Evolutionary conservation across 768 basidiomycete genomes (phyloP).

Genomic region (Phylloporus arenicola): DNA sequence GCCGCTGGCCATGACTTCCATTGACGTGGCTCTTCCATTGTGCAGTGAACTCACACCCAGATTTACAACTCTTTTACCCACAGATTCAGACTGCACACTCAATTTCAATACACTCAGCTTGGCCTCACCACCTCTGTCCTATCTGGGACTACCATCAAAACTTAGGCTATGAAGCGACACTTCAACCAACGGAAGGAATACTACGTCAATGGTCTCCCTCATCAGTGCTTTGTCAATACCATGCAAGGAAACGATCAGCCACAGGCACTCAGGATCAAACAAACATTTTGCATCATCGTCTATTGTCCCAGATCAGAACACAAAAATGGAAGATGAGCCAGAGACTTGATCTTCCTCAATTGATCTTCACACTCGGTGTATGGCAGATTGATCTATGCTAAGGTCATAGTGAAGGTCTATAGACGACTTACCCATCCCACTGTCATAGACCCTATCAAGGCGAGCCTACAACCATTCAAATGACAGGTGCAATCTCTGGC

Average conservation of each 20-base stretch:
- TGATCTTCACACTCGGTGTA: no score
- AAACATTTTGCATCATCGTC: background rate
- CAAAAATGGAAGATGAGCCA: background rate
- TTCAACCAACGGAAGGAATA: background rate
- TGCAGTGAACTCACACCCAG: no score
- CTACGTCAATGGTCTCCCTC: background rate
- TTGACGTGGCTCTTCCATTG: no score
- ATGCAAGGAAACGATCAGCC: background rate
- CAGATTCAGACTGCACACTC: background rate
- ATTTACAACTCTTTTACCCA: conserved; percentile 3
- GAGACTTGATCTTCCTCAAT: no score
- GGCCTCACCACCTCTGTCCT: conserved; percentile 2
- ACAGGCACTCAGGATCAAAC: background rate
- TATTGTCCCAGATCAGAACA: background rate
- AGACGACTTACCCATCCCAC: background rate
- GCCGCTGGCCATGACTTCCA: no score
- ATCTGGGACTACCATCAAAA: background rate
- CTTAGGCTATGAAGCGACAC: background rate
- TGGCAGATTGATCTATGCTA: no score
- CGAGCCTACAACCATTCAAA: background rate
- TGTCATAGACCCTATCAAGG: conserved; percentile 1
- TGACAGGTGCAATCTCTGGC: background rate
- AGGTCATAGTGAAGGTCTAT: background rate
- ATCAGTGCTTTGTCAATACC: background rate
- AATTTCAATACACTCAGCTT: conserved; percentile 2